Base-by-base conservation (phyloP, 2,329 filamentous ascomycete genomes). In the Colletotrichum musae region DNA sequence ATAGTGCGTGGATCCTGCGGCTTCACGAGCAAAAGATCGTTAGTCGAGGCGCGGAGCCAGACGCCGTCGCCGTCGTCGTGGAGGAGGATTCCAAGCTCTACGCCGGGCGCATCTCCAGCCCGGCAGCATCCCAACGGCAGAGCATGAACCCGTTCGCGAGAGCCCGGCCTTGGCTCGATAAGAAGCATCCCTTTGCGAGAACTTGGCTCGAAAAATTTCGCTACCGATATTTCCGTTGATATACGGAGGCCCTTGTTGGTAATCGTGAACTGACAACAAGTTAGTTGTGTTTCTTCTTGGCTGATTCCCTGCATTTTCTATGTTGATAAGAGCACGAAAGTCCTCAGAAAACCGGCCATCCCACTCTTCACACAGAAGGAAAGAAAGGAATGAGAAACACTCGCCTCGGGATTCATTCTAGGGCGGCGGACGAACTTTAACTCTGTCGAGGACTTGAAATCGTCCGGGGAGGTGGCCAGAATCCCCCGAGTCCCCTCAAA, bases 191-290 rank as follows among this genome's bases (percentile, higher is more conserved):
- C 18, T 18, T 18, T 18, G 18, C 18, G 18, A 18, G 18, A 18
- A 18, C 18, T 18, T 18, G 18, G 18, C 18, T 18, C 18, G 18
- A 18, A 18, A 18, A 18, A 18, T 18, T 18, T 18, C 18, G 18
- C 18, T 18, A 18, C 18, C 18, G 18, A 18, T 18, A 18, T 18
- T 32, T 32, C 28, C 4, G 7, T 32, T 32, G 36, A 41, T 39
- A 60, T 60, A 52, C 28, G 28, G 7, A 60, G 18, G 28, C 58
- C 58, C n/a, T 60, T 60, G 21, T 60, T 60, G 9, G 58, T 60
- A 26, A 51, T 28, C 5, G 16, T 24, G 32, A 51, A 60, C 48
- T 53, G 18, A 18, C 18, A 18, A 18, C 18, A 18, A 18, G 18
- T 18, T 18, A 18, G 18, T 18, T 18, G 18, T 18, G 18, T 18